These are phyloP conservation scores for Rhizopogon sp. DNA, from an alignment of 768 basidiomycete species.

Conservation along the genomic window DNA sequence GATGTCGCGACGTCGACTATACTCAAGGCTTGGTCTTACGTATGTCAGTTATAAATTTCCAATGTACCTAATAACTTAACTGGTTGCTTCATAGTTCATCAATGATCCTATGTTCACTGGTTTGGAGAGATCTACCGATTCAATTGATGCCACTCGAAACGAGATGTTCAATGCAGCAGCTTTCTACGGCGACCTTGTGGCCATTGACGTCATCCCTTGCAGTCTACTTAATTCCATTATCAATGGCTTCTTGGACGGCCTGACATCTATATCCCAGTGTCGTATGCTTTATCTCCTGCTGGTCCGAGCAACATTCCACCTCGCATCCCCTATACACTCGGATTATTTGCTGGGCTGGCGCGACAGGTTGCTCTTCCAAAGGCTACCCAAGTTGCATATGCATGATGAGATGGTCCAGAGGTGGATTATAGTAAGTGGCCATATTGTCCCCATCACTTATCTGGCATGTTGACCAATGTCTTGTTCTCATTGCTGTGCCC, in stretches of 20 bases:
- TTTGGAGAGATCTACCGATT: background rate
- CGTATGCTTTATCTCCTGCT: constrained; percentile 1
- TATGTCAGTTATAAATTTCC: background rate
- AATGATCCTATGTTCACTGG: background rate
- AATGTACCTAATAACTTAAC: too few species aligned
- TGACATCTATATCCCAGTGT: constrained; percentile 1
- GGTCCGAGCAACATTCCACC: background rate
- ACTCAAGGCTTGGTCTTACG: background rate
- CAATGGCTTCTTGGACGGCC: background rate
- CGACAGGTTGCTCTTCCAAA: background rate
- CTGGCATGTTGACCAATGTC: background rate
- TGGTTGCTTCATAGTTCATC: background rate
- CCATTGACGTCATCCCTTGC: background rate
- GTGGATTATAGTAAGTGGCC: constrained; percentile 1
- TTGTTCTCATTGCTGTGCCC: background rate
- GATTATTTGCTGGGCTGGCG: background rate
- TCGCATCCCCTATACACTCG: background rate
- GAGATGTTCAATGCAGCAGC: background rate
- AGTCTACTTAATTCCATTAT: background rate
- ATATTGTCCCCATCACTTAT: background rate
- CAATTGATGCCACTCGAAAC: background rate
- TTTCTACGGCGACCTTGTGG: constrained; percentile 2
- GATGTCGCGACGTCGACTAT: background rate
- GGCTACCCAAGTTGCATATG: background rate
- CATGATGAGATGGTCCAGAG: background rate